These are phyloP conservation scores for Smittium culicis DNA, from an alignment of 371 early-diverging fungal species.

Conservation along the genomic window DNA sequence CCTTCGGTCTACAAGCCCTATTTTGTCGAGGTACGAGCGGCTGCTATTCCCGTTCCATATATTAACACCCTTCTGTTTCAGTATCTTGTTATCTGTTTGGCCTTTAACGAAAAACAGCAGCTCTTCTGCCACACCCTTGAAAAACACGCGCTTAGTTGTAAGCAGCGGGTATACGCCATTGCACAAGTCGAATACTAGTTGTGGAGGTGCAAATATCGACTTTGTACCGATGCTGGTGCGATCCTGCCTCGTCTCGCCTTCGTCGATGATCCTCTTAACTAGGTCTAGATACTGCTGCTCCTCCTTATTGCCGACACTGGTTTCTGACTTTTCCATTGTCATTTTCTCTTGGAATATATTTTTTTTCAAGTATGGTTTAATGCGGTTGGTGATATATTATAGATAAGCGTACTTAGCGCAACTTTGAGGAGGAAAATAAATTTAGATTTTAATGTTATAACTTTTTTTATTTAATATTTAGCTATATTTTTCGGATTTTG, in stretches of 20 bases:
- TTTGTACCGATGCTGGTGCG: constrained; percentile 96
- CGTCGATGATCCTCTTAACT: constrained; percentile 58
- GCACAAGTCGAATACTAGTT: constrained; percentile 75
- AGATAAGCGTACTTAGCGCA: no score
- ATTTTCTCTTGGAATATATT: no score
- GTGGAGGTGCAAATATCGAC: constrained; percentile 86
- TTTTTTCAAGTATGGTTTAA: no score
- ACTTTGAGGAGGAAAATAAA: no score
- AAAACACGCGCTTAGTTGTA: constrained; percentile 93
- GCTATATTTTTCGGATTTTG: no score
- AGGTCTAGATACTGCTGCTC: constrained; percentile 88
- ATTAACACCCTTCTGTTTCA: constrained; percentile 71
- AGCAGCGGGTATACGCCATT: constrained; percentile 86
- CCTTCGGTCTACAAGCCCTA: constrained; percentile 63
- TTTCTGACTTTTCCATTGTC: neutral
- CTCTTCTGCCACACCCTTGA: constrained; percentile 89
- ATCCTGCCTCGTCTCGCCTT: constrained; percentile 71
- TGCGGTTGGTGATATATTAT: no score
- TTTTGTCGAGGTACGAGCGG: constrained; percentile 74
- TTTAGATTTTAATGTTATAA: no score
- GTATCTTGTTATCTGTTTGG: constrained; percentile 71
- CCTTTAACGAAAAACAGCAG: constrained; percentile 95
- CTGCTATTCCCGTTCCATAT: constrained; percentile 99
- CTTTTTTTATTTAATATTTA: no score
- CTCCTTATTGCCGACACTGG: constrained; percentile 30